phyloP scores from a whole-genome alignment of 1,139 yeast genomes.

The Kodamaea sp. region DNA sequence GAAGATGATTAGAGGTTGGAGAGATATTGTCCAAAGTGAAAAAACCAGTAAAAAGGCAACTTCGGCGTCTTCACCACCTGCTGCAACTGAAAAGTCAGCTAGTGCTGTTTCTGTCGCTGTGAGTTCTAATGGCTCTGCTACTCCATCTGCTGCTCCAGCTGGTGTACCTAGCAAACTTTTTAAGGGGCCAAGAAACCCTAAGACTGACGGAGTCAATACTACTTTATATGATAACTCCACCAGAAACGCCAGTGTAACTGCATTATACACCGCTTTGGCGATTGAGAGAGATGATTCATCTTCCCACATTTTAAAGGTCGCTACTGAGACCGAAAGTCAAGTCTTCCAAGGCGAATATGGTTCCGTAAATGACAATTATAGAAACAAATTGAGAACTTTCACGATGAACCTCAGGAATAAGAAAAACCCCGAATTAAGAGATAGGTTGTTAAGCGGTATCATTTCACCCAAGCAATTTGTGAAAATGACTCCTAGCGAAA shows the following conservation, averaged over 20 bases:
- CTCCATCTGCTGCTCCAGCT: conserved; percentile 4
- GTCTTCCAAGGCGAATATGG: conserved; percentile 60
- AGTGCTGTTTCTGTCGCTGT: neutral
- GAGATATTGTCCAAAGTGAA: conserved; percentile 80
- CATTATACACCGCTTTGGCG: conserved; percentile 85
- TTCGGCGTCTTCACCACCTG: conserved; percentile 6
- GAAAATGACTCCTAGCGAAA: conserved; percentile 82
- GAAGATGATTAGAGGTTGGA: conserved; percentile 83
- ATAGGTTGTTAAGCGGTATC: conserved; percentile 61
- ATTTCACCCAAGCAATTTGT: conserved; percentile 64
- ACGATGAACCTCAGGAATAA: conserved; percentile 85
- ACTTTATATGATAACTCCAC: conserved; percentile 68
- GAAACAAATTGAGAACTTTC: conserved; percentile 77
- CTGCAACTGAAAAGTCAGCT: conserved; percentile 6
- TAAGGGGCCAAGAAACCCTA: conserved; percentile 65
- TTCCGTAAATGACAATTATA: conserved; percentile 55
- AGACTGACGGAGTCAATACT: conserved; percentile 74
- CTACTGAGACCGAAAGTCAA: conserved; percentile 70
- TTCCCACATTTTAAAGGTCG: conserved; percentile 55
- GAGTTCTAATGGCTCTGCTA: conserved; percentile 1
- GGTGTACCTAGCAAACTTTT: conserved; percentile 20
- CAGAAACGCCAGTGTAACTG: conserved; percentile 79
- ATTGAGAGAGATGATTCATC: conserved; percentile 61
- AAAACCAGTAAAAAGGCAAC: conserved; percentile 44
- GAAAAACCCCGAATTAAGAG: conserved; percentile 81